Conservation (phyloP, 2,329 filamentous ascomycete genomes). For the Cephalotrichum gorgonifer region DNA sequence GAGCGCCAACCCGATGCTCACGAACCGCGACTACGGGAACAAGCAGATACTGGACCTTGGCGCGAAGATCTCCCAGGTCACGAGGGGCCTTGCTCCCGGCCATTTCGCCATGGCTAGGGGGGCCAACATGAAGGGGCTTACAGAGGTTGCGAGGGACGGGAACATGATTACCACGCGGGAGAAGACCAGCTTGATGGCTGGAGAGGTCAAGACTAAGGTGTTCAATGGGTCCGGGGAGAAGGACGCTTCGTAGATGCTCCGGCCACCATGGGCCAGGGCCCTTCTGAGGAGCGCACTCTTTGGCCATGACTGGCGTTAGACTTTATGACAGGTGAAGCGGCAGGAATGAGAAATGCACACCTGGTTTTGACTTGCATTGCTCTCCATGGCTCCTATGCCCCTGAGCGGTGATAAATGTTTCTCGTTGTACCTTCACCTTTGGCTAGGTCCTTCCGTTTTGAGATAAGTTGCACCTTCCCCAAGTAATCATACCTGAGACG, state of each 20-base stretch:
- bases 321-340: background rate
- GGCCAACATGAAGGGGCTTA: conserved; percentile 35
- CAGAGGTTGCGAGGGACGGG: conserved; percentile 51
- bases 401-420: no score
- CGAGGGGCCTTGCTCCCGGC: conserved; percentile 11
- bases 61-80: conserved; percentile 66
- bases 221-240: conserved; percentile 25
- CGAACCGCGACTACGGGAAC: conserved; percentile 85
- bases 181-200: conserved; percentile 50
- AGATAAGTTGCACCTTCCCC: no score
- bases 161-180: conserved; percentile 52
- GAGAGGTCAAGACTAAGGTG: conserved; percentile 52
- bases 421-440: no score
- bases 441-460: no score
- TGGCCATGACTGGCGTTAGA: background rate
- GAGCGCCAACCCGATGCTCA: conserved; percentile 79
- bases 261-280: no score
- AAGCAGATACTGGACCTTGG: conserved; percentile 87
- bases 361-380: background rate
- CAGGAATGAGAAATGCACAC: background rate
- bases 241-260: background rate
- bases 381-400: no score
- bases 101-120: background rate
- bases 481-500: background rate
- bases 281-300: no score